A percentile compares a stretch with the other conserved stretches of the same genome.
These are phyloP conservation scores for Vigna nakashimae DNA, from an alignment of 306 rosid genomes.

Conservation along the genomic window DNA sequence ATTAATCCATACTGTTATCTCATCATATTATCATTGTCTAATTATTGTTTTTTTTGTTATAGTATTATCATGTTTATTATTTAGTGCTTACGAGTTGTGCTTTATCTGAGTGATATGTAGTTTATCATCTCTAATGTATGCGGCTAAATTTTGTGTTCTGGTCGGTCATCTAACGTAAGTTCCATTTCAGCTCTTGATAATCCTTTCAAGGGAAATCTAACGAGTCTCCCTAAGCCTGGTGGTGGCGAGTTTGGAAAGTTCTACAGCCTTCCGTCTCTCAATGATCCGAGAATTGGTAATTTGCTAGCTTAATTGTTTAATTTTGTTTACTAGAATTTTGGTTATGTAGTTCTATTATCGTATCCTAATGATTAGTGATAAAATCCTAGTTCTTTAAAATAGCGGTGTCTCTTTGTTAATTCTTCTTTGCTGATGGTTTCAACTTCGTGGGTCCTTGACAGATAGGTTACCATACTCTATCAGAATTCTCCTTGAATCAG, in stretches of 20 bases:
- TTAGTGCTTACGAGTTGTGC: neutral
- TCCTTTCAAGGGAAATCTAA: conserved; percentile 87
- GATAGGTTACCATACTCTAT: conserved; percentile 91
- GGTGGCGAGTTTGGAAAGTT: conserved; percentile 96
- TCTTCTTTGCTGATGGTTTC: conserved; percentile 17
- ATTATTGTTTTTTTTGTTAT: too few relatives aligned
- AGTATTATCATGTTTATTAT: neutral
- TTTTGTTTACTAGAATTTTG: conserved; percentile 15
- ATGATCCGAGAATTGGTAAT: conserved; percentile 92
- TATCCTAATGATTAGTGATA: conserved; percentile 5
- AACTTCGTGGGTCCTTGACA: conserved; percentile 49
- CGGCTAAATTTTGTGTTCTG: conserved; percentile 20
- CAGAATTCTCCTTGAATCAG: conserved; percentile 87
- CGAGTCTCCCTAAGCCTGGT: conserved; percentile 91
- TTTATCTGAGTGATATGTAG: neutral
- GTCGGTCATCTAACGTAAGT: conserved; percentile 22
- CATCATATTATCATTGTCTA: too few relatives aligned
- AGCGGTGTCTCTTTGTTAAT: conserved; percentile 5
- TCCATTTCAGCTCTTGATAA: conserved; percentile 72
- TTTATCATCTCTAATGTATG: neutral
- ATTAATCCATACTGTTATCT: too few relatives aligned
- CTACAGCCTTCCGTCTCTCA: conserved; percentile 92
- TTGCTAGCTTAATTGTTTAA: conserved; percentile 9
- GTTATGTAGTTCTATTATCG: conserved; percentile 6
- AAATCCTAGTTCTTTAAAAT: conserved; percentile 13